Conservation (phyloP, 345 rosid genomes). For the Barbarea vulgaris region DNA sequence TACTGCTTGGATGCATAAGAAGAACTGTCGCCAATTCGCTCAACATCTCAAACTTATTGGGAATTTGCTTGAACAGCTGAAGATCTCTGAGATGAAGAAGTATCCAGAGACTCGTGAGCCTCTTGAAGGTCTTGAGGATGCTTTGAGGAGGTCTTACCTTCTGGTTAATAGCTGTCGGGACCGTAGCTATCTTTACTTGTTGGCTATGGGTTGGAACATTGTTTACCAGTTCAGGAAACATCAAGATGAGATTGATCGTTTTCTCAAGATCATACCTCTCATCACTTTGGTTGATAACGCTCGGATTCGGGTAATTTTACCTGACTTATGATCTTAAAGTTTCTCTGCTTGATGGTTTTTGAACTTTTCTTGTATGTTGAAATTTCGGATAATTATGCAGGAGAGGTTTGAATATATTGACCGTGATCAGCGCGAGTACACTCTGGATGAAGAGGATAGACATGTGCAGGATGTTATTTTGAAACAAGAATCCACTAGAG, state of each 20-base stretch:
- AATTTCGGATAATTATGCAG: conserved; percentile 43
- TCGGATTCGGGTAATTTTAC: conserved; percentile 74
- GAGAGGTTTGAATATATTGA: conserved; percentile 88
- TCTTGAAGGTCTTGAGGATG: conserved; percentile 92
- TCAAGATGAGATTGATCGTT: conserved; percentile 92
- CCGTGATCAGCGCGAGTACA: conserved; percentile 88
- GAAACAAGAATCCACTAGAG: conserved; percentile 68
- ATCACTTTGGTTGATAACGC: conserved; percentile 94
- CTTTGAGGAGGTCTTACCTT: conserved; percentile 79
- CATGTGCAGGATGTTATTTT: conserved; percentile 81
- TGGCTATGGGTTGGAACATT: conserved; percentile 99
- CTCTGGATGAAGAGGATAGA: conserved; percentile 88
- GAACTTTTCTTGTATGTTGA: background rate
- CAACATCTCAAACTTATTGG: conserved; percentile 92
- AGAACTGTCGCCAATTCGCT: conserved; percentile 93
- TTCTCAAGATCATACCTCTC: conserved; percentile 87
- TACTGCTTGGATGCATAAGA: conserved; percentile 95
- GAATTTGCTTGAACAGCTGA: conserved; percentile 81
- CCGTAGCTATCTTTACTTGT: conserved; percentile 84
- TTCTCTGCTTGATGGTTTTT: background rate
- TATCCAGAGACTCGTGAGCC: conserved; percentile 98
- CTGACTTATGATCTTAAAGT: background rate
- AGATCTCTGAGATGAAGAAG: conserved; percentile 88
- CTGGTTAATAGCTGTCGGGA: conserved; percentile 91
- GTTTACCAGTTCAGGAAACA: conserved; percentile 96